Base-by-base conservation (phyloP, 192 early-diverging fungal genomes). In the Backusella tuberculispora region DNA sequence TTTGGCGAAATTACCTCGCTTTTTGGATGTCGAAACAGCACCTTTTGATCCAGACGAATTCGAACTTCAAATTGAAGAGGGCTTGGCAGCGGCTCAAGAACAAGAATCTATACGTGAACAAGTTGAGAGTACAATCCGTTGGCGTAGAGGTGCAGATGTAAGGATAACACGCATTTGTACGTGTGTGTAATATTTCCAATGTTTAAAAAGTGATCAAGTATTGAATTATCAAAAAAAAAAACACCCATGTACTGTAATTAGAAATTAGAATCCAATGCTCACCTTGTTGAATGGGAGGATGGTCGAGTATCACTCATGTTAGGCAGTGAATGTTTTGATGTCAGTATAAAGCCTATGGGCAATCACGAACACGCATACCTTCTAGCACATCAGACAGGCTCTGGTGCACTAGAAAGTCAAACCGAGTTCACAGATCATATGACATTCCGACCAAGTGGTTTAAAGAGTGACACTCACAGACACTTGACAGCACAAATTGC, bases 211-310 rank as follows among this genome's bases (percentile, higher is more conserved):
- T 34, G 63, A 37, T 19, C 63, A 46, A 15, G 42, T 34, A n/a
- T 21, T 66, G 13, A 44, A 14, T 63, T 6, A 38, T 24, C 24
- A 10, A 44, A 24, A 37, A 53, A 56, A 13, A 73, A 24, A 50
- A 2, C 29, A 34, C 29, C 29, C 29, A 34, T 34, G 29, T 34
- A 34, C 29, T 34, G 29, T 34, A 34, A 34, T 34, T 68, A 82
- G 74, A 80, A 70, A 50, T 89, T 90, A 74, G 90, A 93, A 72
- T 92, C 92, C 21, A 93, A 95, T 77, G 87, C 92, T 1, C 88
- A 90, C 4, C 75, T 96, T 65, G 87, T 96, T 7, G 81, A 87
- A 42, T 95, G 95, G 95, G 90, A 88, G 13, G 92, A 96, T 77
- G 90, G 89, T 34, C 78, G 86, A 42, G 84, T 87, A 77, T 93